Percentiles rank a stretch among this genome's conserved stretches.
Evolutionary conservation across 2,329 filamentous ascomycete species (phyloP).

Genomic region (Chalara sp.): DNA sequence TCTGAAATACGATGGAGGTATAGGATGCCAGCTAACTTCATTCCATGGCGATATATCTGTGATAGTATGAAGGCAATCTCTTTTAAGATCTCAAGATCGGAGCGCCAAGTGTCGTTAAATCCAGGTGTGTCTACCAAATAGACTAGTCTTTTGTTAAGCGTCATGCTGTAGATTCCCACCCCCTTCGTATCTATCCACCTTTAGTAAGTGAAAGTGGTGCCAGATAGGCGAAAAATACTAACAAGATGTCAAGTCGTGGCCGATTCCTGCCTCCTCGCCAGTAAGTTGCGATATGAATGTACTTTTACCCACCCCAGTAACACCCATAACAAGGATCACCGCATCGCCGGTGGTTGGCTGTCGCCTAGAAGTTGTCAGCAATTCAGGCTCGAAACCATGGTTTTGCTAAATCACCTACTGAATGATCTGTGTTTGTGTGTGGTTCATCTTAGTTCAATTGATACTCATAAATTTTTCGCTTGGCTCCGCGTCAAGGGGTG

Average conservation of each 20-base stretch:
- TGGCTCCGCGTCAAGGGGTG: too few relatives aligned
- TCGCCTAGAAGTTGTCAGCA: neutral
- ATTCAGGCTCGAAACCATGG: neutral
- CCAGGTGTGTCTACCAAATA: conserved; percentile 33
- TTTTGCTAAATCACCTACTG: too few relatives aligned
- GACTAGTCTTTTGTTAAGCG: neutral
- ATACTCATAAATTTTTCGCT: too few relatives aligned
- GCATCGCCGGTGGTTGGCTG: neutral
- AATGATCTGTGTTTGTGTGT: neutral
- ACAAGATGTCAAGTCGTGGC: neutral
- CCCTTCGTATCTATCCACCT: neutral
- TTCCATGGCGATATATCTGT: neutral
- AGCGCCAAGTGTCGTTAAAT: conserved; percentile 31
- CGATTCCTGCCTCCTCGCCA: neutral
- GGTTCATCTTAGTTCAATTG: too few relatives aligned
- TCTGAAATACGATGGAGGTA: conserved; percentile 23
- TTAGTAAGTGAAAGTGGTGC: neutral
- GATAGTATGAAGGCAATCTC: conserved; percentile 28
- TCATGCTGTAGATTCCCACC: neutral
- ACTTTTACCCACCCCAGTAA: neutral
- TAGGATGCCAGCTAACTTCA: conserved; percentile 26
- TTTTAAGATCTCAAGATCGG: conserved; percentile 31
- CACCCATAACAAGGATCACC: neutral
- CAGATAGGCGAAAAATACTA: neutral
- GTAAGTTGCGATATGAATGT: neutral